Base-by-base conservation (phyloP, 306 rosid species). In the Cucurbita moschata region DNA sequence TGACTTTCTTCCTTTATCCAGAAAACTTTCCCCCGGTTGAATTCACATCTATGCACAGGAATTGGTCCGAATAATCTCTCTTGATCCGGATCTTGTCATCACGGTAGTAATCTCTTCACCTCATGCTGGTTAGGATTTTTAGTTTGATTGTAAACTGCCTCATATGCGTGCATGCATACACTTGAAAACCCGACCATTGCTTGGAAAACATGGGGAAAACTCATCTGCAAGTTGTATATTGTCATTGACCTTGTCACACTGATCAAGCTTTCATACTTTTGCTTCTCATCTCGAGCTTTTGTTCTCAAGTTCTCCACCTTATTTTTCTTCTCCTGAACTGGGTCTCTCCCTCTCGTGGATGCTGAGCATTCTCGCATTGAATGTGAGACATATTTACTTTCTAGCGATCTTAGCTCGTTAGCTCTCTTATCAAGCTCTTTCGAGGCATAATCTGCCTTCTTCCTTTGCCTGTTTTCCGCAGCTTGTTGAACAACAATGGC, bases 171-270 rank as follows among this genome's bases (percentile, higher is more conserved):
- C 75, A 73, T 88, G 80, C 99, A 94, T 67, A 94, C 97, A 56
- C 96, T 88, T 8, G 99, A 94, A 82, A 94, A 94, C 76, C 96
- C 99, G 4, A 91, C 99, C 72, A 94, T 86, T 1, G 96, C 92
- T 80, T 94, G 96, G 59, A 94, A 94, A 58, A 94, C 97, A 39
- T 94, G 96, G 0, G 99, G 99, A 76, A 91, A 88, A 43, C 97
- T 85, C 96, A 94, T 91, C 86, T 94, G 99, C 83, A 94, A 54
- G 90, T 88, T 94, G 54, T 89, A 91, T 59, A 94, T 78, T 12
- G 99, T 94, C 97, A 91, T 89, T 23, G 96, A 86, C 77, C 99
- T 76, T 0, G 99, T 89, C 50, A 91, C 90, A 65, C 89, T 82
- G 49, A 89, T 88, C 5, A 83, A 79, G 71, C 89, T 94, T 44